Percentiles rank a stretch among this genome's conserved stretches.
phyloP scores from a whole-genome alignment of 257 asterid species.

The Solanum rostratum region DNA sequence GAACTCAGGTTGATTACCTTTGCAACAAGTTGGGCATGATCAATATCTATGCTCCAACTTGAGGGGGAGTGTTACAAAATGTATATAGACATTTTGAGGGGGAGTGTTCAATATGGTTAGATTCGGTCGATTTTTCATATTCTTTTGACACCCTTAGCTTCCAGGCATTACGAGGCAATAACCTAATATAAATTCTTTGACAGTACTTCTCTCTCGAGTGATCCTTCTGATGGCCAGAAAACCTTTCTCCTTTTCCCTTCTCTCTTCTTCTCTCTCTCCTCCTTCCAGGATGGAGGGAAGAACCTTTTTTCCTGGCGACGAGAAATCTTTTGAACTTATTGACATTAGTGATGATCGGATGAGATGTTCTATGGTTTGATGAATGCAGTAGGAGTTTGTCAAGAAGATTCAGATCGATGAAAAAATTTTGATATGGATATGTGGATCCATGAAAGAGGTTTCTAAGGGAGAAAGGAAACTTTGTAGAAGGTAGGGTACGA shows the following conservation, averaged over 20 bases:
- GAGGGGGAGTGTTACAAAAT: too few species aligned
- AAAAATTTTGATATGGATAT: background rate
- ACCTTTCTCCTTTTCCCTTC: background rate
- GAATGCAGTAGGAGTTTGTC: background rate
- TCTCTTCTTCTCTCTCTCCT: background rate
- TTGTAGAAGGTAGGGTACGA: background rate
- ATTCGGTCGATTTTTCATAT: too few species aligned
- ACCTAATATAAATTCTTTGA: background rate
- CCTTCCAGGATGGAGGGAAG: background rate
- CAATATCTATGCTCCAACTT: too few species aligned
- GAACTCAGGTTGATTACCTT: too few species aligned
- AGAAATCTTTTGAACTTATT: background rate
- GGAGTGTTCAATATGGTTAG: too few species aligned
- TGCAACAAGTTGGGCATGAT: too few species aligned
- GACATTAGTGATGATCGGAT: background rate
- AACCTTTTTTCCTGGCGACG: background rate
- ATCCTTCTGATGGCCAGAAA: background rate
- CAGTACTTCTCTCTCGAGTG: background rate
- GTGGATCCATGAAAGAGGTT: background rate
- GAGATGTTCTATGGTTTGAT: background rate
- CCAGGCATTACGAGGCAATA: background rate
- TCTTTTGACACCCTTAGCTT: background rate
- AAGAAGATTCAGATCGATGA: background rate
- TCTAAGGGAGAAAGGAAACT: background rate
- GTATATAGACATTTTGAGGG: too few species aligned